These are phyloP conservation scores for Pythium diclinum DNA, from an alignment of 352 stramenopile genomes.

Conservation along the genomic window DNA sequence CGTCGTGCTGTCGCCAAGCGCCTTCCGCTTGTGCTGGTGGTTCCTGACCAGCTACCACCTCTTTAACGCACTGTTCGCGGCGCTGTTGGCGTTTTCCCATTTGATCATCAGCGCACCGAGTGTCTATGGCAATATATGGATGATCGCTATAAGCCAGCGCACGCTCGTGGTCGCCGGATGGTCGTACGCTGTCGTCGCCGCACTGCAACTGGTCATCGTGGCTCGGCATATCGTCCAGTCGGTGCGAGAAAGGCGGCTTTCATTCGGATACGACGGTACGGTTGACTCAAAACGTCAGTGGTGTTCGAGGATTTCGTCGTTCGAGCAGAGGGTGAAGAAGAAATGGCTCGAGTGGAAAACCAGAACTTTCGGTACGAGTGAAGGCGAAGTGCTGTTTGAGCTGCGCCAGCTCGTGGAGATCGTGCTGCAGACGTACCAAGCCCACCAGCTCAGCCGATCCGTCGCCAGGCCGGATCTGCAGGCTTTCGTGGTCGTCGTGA, in stretches of 20 bases:
- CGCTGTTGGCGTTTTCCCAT: not conserved
- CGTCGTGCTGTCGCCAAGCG: not conserved
- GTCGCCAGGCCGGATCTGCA: not conserved
- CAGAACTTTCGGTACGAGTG: no score
- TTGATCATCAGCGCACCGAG: not conserved
- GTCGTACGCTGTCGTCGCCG: not conserved
- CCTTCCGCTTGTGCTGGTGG: not conserved
- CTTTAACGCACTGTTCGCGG: not conserved
- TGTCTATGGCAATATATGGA: not conserved
- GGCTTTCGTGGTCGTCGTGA: not conserved
- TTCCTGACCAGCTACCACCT: not conserved
- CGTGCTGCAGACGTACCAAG: slow-evolving; percentile 1
- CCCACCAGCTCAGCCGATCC: not conserved
- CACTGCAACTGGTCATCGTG: not conserved
- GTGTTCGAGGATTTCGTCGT: no score
- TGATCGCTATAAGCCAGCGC: not conserved
- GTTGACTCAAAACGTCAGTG: no score
- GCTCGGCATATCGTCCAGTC: not conserved
- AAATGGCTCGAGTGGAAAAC: no score
- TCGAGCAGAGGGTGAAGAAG: no score
- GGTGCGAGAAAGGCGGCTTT: not conserved
- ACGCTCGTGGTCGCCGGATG: not conserved
- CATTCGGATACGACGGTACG: not conserved
- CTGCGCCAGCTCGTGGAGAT: not conserved
- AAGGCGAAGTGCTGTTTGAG: not conserved